Evolutionary conservation across 768 basidiomycete genomes (phyloP).

Genomic region (Tubosaeta sp.): DNA sequence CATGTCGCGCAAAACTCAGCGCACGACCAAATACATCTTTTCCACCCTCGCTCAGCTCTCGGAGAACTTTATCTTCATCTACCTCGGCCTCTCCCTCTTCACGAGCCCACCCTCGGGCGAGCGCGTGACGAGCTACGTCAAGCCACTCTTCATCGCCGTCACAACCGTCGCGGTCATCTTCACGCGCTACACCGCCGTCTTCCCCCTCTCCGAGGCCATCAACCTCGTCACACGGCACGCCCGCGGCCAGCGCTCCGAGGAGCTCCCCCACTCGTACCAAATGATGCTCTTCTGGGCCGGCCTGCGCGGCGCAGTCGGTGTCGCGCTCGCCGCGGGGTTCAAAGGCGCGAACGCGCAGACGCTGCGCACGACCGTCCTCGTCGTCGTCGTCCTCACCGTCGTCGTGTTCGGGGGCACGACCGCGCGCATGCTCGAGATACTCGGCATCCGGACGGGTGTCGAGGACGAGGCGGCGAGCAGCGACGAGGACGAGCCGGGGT

Average conservation of each 20-base stretch:
- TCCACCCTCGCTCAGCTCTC: conserved; percentile 89
- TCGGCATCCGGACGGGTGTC: conserved; percentile 94
- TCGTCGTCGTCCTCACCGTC: conserved; percentile 94
- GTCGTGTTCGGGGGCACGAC: conserved; percentile 97
- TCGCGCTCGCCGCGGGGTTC: conserved; percentile 95
- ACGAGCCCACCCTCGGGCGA: conserved; percentile 77
- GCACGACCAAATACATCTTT: conserved; percentile 94
- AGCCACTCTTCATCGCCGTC: conserved; percentile 91
- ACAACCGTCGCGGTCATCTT: conserved; percentile 90
- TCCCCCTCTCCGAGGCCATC: conserved; percentile 92
- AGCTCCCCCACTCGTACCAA: conserved; percentile 95
- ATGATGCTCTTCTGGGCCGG: conserved; percentile 99
- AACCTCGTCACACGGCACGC: conserved; percentile 86
- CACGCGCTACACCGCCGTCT: conserved; percentile 93
- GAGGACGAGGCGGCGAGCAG: conserved; percentile 80
- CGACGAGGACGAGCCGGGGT: conserved; percentile 49
- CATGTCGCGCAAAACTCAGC: conserved; percentile 93
- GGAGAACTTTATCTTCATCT: conserved; percentile 99
- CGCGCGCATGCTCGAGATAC: conserved; percentile 90
- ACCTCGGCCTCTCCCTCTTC: conserved; percentile 96
- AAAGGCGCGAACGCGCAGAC: conserved; percentile 90
- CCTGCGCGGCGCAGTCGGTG: conserved; percentile 92
- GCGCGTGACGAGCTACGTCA: conserved; percentile 80
- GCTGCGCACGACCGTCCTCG: conserved; percentile 87
- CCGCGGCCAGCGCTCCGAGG: conserved; percentile 82